Evolutionary conservation across 2,329 filamentous ascomycete genomes (phyloP).

Genomic region (Calonectria pteridis): DNA sequence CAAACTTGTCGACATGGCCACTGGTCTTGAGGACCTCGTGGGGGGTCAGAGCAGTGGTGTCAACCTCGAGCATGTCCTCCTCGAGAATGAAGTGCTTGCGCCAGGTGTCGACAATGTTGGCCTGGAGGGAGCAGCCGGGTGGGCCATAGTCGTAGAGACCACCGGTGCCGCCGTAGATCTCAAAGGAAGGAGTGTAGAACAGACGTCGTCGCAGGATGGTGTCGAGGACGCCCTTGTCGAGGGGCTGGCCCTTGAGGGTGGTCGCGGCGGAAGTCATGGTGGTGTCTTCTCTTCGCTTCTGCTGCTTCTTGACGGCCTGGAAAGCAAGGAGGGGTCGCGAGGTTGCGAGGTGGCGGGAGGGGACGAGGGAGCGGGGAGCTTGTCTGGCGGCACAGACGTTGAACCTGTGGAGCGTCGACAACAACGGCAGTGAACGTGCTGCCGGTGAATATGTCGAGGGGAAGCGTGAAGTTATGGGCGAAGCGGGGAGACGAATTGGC

Average conservation of each 20-base stretch:
- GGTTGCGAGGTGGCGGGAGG: constrained; percentile 46
- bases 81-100: constrained; percentile 92
- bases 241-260: constrained; percentile 89
- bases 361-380: constrained; percentile 38
- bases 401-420: constrained; percentile 39
- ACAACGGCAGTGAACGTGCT: constrained; percentile 31
- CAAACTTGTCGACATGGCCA: constrained; percentile 97
- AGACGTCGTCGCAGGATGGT: constrained; percentile 87
- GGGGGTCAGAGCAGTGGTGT: constrained; percentile 94
- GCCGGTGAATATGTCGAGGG: constrained; percentile 9
- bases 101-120: constrained; percentile 90
- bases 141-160: constrained; percentile 96
- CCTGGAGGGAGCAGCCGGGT: constrained; percentile 86
- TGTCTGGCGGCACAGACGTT: constrained; percentile 39
- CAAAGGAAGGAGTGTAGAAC: constrained; percentile 96
- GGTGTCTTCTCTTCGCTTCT: constrained; percentile 39
- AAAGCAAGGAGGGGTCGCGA: constrained; percentile 47
- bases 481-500: constrained; percentile 42
- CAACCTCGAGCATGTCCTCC: constrained; percentile 95
- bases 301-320: constrained; percentile 44
- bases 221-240: constrained; percentile 86
- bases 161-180: constrained; percentile 91
- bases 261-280: constrained; percentile 72
- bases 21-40: constrained; percentile 94
- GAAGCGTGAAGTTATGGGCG: constrained; percentile 27